A percentile compares a stretch with the other conserved stretches of the same genome.
phyloP scores from a whole-genome alignment of 169 alveolate genomes.

The Plasmodium berghei region DNA sequence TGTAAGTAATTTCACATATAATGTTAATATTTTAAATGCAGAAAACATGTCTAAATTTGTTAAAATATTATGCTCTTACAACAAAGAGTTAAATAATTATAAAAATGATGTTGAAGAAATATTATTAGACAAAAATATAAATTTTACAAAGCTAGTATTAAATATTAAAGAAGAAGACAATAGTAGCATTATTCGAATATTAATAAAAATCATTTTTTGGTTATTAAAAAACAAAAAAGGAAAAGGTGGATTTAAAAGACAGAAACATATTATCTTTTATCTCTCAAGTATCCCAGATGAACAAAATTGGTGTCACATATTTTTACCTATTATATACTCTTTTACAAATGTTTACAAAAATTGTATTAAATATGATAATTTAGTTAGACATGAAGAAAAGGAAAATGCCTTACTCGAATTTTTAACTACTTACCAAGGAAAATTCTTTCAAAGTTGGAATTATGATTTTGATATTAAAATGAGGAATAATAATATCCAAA shows the following conservation, averaged over 20 bases:
- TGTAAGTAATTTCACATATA: slow-evolving; percentile 29
- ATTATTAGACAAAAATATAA: slow-evolving; percentile 23
- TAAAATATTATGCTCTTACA: slow-evolving; percentile 38
- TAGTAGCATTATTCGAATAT: slow-evolving; percentile 28
- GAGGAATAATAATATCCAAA: background rate
- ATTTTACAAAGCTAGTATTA: slow-evolving; percentile 48
- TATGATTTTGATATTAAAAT: slow-evolving; percentile 8
- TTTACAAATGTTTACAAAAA: slow-evolving; percentile 55
- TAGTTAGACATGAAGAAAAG: slow-evolving; percentile 44
- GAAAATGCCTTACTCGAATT: slow-evolving; percentile 34
- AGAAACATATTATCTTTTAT: slow-evolving; percentile 68
- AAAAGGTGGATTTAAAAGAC: slow-evolving; percentile 28
- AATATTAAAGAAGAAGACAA: slow-evolving; percentile 74
- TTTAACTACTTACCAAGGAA: slow-evolving; percentile 11
- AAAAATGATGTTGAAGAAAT: slow-evolving; percentile 60
- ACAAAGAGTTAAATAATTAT: slow-evolving; percentile 51
- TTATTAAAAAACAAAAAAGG: slow-evolving; percentile 46
- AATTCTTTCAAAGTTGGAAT: slow-evolving; percentile 28
- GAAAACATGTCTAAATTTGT: slow-evolving; percentile 48
- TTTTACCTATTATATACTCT: slow-evolving; percentile 44
- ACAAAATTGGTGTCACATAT: slow-evolving; percentile 45
- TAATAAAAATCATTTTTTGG: slow-evolving; percentile 74
- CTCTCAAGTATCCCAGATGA: slow-evolving; percentile 32
- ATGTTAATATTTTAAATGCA: slow-evolving; percentile 20
- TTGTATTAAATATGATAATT: slow-evolving; percentile 34